Evolutionary conservation across 2,329 filamentous ascomycete species (phyloP), one percentile per base, ranked within the genome.

Genomic region (Fusarium sp.): DNA sequence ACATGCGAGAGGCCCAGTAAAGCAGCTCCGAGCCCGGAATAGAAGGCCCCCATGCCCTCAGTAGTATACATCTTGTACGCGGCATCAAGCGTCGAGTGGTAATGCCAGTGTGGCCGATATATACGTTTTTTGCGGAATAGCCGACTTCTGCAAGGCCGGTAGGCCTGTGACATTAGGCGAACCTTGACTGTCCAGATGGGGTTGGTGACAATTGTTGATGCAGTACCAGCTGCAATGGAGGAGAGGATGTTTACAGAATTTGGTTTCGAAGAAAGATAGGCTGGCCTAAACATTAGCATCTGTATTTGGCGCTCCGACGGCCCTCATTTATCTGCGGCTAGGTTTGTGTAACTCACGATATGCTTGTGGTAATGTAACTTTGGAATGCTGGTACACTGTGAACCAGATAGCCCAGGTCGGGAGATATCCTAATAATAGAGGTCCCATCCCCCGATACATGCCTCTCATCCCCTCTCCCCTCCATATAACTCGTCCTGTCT

Each of bases 111-210:
- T 86, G 8, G 88, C 88, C 64, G 41, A 37, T 67, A 52, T 3
- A 32, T 13, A 1, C 41, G 54, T 6, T 8, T 41, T 16, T 35
- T 52, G 18, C 45, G 52, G n/a, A 70, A 66, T 2, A 59, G 20
- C 0, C 45, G 45, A 2, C 23, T 35, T 27, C 59, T 37, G 10
- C 32, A 79, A 84, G 89, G 67, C 82, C 80, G 20, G 85, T 87
- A 72, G 88, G 91, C 92, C 85, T 98, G 96, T n/a, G 96, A 97
- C 96, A 98, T 98, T 75, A 98, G 89, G 74, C 97, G 90, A 45
- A 97, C 98, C 84, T 98, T 99, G 86, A 99, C 97, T 30, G 98
- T 96, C 97, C 97, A 99, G 68, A 99, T 98, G 0, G 97, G 97
- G 82, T 98, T 98, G n/a, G 97, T 98, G 70, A 92, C 93, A 72